Evolutionary conservation across 129 eudicot genomes (phyloP), one percentile per base, ranked within the genome.

Genomic region (Flaveria ramosissima): DNA sequence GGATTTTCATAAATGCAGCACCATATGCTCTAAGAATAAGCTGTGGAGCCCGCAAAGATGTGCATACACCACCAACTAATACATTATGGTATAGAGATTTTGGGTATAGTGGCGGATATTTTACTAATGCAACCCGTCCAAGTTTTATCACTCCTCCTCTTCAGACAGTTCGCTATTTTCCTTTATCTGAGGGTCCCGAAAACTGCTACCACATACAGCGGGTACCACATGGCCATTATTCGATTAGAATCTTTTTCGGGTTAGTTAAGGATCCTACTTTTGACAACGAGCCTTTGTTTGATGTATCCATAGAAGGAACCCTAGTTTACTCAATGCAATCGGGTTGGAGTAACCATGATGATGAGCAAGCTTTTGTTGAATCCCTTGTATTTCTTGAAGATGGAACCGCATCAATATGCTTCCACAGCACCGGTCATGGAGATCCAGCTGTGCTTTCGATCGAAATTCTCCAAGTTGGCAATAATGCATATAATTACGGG

Each of bases 371-470:
- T 21, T 91, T 87, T 70, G 89, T 90, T n/a, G 99, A 95, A 60
- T 88, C 90, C 30, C 84, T 95, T 50, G 78, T 89, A 20, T 95
- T 87, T 81, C 96, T 95, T 8, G 82, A 83, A 17, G 96, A 91
- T 68, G 86, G 90, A 45, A 84, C 90, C 15, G 89, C 92, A 12
- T 79, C 99, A 11, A 76, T 95, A 47, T 91, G 99, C 81, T 95
- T 95, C 80, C 99, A 95, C 57, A 91, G 99, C 77, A 91, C 99
- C 1, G 99, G 99, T 61, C 97, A 91, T 62, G 97, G 99, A 17
- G 96, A 91, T 68, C 99, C 99, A 27, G 93, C 99, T 26, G 71
- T 95, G 23, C 86, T 89, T 52, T 86, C 97, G 3, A 87, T 91
- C n/a, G 99, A 95, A 82, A 74, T 95, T 82, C 97, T 89, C 71